Evolutionary conservation across 345 rosid species (phyloP).

Genomic region (Eucalyptus sp.): DNA sequence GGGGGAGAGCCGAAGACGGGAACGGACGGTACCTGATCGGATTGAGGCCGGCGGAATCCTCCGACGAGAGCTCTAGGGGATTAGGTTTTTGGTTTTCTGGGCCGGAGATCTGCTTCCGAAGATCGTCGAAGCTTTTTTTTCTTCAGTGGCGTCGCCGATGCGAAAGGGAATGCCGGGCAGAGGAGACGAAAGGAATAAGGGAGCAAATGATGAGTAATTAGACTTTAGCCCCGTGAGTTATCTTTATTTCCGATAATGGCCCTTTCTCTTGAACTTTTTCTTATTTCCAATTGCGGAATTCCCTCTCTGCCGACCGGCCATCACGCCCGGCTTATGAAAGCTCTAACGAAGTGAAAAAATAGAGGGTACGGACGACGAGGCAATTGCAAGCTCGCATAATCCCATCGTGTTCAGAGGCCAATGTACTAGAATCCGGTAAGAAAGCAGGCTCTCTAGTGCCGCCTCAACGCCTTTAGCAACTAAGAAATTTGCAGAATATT

Average conservation of each 20-base stretch:
- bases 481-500: background rate
- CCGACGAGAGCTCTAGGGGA: background rate
- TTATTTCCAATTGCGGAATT: background rate
- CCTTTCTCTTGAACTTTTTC: background rate
- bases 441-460: background rate
- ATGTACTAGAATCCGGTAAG: too few relatives aligned
- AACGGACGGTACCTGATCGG: background rate
- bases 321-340: background rate
- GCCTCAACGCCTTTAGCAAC: fast-evolving
- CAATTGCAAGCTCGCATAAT: background rate
- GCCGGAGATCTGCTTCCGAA: background rate
- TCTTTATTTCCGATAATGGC: background rate
- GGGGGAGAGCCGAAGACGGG: background rate
- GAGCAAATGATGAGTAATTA: background rate
- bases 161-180: background rate
- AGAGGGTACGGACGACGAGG: background rate
- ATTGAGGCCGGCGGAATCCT: background rate
- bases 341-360: background rate
- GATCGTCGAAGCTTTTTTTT: background rate
- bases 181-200: background rate
- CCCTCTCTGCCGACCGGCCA: background rate
- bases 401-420: fast-evolving
- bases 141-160: background rate
- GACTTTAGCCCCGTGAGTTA: background rate
- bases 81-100: background rate